Conservation (phyloP, 1,284 basidiomycete genomes). For the Pseudozyma hubeiensis region DNA sequence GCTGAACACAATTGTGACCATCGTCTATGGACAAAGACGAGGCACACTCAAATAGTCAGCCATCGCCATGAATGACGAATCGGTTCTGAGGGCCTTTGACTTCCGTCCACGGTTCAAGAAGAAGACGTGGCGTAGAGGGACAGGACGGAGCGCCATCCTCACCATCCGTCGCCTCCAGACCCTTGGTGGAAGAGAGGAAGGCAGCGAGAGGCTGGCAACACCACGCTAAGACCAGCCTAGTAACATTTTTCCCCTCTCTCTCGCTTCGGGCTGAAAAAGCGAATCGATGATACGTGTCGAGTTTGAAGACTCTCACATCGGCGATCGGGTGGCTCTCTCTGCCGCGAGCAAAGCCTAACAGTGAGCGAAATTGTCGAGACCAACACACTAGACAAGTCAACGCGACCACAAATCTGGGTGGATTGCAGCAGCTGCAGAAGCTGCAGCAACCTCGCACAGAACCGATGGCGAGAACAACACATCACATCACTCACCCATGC, state of each 20-base stretch:
- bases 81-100: constrained; percentile 32
- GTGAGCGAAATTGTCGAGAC: no score
- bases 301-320: neutral
- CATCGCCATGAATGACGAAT: constrained; percentile 23
- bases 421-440: no score
- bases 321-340: neutral
- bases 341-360: no score
- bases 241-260: neutral
- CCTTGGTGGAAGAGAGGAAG: constrained; percentile 30
- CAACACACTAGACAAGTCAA: neutral
- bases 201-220: no score
- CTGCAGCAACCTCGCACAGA: neutral
- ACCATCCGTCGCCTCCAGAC: constrained; percentile 50
- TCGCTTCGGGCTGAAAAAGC: neutral
- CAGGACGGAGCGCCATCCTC: constrained; percentile 25
- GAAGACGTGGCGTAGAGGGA: constrained; percentile 44
- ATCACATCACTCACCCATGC: neutral
- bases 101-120: constrained; percentile 20
- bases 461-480: neutral
- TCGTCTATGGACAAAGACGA: constrained; percentile 46
- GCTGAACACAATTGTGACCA: constrained; percentile 55
- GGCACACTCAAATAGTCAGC: constrained; percentile 57
- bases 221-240: no score
- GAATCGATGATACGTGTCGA: constrained; percentile 1
- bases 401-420: no score